These are phyloP conservation scores for Penicillium bialowiezense DNA, from an alignment of 495 filamentous ascomycete species.

Conservation along the genomic window DNA sequence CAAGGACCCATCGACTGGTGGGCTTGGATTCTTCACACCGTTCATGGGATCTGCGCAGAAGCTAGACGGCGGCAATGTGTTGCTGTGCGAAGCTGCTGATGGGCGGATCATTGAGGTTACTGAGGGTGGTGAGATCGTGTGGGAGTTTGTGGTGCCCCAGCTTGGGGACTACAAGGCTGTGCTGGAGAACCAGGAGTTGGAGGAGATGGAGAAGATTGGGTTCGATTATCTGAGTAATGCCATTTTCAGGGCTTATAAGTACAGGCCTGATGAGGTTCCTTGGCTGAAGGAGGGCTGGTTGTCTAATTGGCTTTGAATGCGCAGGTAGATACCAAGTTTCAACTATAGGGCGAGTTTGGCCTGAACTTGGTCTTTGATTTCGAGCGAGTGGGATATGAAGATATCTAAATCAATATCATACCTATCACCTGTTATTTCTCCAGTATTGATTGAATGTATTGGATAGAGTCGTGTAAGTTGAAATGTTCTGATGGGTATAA, in stretches of 20 bases:
- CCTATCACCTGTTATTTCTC: too few relatives aligned
- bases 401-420: too few relatives aligned
- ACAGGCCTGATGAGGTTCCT: constrained; percentile 15
- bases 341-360: too few relatives aligned
- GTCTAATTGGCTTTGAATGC: neutral
- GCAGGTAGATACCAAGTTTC: too few relatives aligned
- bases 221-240: constrained; percentile 24
- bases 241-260: constrained; percentile 23
- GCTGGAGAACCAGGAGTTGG: constrained; percentile 9
- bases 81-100: constrained; percentile 44
- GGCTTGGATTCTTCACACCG: constrained; percentile 44
- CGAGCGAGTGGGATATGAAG: too few relatives aligned
- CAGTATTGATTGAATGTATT: neutral
- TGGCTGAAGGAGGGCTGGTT: constrained; percentile 14
- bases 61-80: constrained; percentile 36
- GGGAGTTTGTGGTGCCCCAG: constrained; percentile 24
- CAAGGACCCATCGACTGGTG: constrained; percentile 35
- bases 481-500: too few relatives aligned
- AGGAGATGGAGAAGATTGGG: constrained; percentile 17
- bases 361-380: too few relatives aligned
- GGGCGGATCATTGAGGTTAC: constrained; percentile 53
- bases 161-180: constrained; percentile 16
- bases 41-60: constrained; percentile 50
- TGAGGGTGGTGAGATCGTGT: constrained; percentile 28
- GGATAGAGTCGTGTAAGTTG: too few relatives aligned